These are phyloP conservation scores for Friedmanniomyces simplex DNA, from an alignment of 495 filamentous ascomycete genomes.

Conservation along the genomic window DNA sequence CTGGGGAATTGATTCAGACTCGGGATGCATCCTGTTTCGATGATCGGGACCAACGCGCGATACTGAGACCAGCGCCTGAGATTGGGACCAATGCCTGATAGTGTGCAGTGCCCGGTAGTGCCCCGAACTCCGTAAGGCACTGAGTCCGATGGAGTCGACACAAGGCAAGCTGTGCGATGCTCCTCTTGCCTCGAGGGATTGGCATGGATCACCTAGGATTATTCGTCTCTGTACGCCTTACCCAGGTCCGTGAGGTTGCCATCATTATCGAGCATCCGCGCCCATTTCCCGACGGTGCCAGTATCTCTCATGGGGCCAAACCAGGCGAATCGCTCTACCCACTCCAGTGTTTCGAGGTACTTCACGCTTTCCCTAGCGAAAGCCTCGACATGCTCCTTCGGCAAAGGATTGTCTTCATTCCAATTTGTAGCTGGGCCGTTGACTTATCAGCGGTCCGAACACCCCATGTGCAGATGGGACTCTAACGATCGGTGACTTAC, in stretches of 20 bases:
- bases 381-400: constrained; percentile 12
- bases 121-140: no score
- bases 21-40: no score
- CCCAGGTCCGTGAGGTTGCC: constrained; percentile 16
- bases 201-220: not conserved
- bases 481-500: not conserved
- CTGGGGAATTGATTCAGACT: no score
- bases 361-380: constrained; percentile 8
- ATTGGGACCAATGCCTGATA: no score
- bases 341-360: constrained; percentile 19
- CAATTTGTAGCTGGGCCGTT: constrained; percentile 11
- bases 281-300: constrained; percentile 20
- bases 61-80: no score
- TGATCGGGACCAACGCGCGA: no score
- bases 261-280: constrained; percentile 19
- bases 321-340: constrained; percentile 23
- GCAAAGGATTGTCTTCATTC: constrained; percentile 10
- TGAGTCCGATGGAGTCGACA: no score
- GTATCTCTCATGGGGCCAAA: constrained; percentile 17
- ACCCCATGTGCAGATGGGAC: no score
- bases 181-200: no score
- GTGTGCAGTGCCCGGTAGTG: no score
- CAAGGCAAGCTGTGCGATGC: no score
- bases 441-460: not conserved
- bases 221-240: constrained; percentile 16